Evolutionary conservation across 306 rosid species (phyloP), one percentile per base, ranked within the genome.

Genomic region (Corylus heterophylla): DNA sequence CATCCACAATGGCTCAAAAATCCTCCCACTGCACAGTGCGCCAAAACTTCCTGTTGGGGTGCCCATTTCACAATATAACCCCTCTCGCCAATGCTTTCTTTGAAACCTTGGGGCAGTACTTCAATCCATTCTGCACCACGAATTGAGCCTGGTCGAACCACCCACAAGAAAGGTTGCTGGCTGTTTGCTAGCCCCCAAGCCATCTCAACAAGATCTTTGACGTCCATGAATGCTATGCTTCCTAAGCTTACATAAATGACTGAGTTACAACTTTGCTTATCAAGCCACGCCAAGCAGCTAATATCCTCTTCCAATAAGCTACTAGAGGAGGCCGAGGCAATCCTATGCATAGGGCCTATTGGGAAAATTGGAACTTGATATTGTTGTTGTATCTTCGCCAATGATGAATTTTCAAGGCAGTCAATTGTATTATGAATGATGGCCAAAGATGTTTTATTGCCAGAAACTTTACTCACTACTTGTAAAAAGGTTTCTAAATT

Each of bases 1-100:
- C 90, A 87, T n/a, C 90, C 90, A 70, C 88, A 81, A 27, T 87
- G 90, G 20, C 88, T 84, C 86, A 86, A 87, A 73, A 87, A 84
- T 25, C 88, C 90, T 31, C 88, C 88, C 68, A 87, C 79, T 4
- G 85, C 84, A 45, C 48, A 0, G 49, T 87, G 86, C 31, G 79
- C 88, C 75, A 87, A 47, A 12, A 87, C 90, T 12, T 84, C 79
- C 70, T 52, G 25, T n/a, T 87, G 90, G 2, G 88, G 88, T 66
- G 88, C 90, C 86, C 88, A 87, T 27, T 54, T 74, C 79, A 84
- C 88, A n/a, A 87, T 73, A 52, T 61, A 64, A 7, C 90, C 85
- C 27, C 83, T 77, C 37, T 77, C 75, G 4, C 13, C 76, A 5
- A 68, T 42, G 0, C 44, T 84, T 29, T 29, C 11, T 77, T 73